Percentiles rank a stretch among this genome's conserved stretches.
These are phyloP conservation scores for Debaryomyces singareniensis DNA, from an alignment of 1,139 yeast species.

Conservation along the genomic window DNA sequence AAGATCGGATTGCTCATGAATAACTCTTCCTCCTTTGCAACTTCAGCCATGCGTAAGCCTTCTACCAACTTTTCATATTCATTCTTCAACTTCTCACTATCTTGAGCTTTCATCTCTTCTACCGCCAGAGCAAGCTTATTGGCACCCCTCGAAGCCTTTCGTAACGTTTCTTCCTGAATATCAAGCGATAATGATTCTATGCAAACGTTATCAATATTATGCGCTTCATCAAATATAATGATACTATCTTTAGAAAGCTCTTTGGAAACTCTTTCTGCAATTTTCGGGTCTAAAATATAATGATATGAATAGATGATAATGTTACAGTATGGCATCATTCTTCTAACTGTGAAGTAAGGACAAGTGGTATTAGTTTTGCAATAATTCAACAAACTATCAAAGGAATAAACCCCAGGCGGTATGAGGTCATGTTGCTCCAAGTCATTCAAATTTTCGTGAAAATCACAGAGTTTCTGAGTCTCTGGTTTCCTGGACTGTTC, in stretches of 20 bases:
- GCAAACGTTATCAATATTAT: conserved; percentile 96
- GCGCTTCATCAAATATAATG: conserved; percentile 96
- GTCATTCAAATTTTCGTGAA: conserved; percentile 82
- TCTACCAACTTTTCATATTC: conserved; percentile 90
- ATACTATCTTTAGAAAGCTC: conserved; percentile 91
- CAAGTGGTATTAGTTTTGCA: conserved; percentile 79
- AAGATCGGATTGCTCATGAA: conserved; percentile 86
- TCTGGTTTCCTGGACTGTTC: conserved; percentile 38
- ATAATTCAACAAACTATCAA: conserved; percentile 71
- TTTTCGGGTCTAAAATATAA: conserved; percentile 91
- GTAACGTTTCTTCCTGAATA: conserved; percentile 41
- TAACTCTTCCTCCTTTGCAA: conserved; percentile 67
- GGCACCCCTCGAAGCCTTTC: conserved; percentile 61
- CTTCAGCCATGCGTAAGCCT: conserved; percentile 77
- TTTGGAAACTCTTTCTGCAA: conserved; percentile 89
- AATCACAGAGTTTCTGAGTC: conserved; percentile 50
- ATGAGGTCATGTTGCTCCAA: conserved; percentile 81
- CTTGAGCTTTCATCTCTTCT: conserved; percentile 75
- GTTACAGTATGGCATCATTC: conserved; percentile 96
- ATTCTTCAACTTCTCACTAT: conserved; percentile 74
- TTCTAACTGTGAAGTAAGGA: conserved; percentile 94
- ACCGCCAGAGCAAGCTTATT: conserved; percentile 66
- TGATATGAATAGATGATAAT: conserved; percentile 94
- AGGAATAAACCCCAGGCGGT: conserved; percentile 92
- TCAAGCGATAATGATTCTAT: conserved; percentile 92